A percentile compares a stretch with the other conserved stretches of the same genome.
These are phyloP conservation scores for Clonostachys chloroleuca DNA, from an alignment of 2,329 filamentous ascomycete species.

Conservation along the genomic window DNA sequence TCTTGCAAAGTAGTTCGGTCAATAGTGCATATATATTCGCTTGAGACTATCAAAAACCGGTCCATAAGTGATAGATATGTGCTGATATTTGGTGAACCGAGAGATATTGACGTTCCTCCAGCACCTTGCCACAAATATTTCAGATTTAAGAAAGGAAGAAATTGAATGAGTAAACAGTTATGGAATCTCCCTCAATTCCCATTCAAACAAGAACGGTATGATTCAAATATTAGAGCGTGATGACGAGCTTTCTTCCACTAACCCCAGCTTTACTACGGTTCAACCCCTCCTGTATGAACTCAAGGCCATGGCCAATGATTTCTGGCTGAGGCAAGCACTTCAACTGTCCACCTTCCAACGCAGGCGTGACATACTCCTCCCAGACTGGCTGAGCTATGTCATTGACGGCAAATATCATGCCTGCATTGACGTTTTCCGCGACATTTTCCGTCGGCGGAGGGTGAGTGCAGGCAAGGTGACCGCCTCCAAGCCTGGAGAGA, in stretches of 20 bases:
- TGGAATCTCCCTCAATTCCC: too few relatives aligned
- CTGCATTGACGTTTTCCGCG: constrained; percentile 20
- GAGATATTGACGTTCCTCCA: too few relatives aligned
- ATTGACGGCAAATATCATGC: constrained; percentile 21
- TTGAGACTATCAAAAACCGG: too few relatives aligned
- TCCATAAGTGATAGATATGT: too few relatives aligned
- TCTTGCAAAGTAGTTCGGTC: too few relatives aligned
- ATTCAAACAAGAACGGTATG: too few relatives aligned
- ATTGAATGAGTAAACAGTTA: too few relatives aligned
- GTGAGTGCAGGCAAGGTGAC: constrained; percentile 25
- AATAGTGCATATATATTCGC: too few relatives aligned
- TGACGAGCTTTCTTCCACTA: constrained; percentile 17
- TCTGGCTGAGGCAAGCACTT: constrained; percentile 11
- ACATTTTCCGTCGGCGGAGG: constrained; percentile 19
- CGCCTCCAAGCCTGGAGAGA: constrained; percentile 17
- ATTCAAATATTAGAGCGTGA: constrained; percentile 5
- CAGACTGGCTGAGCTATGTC: constrained; percentile 14
- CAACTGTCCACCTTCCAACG: constrained; percentile 10
- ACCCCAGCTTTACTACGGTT: constrained; percentile 13
- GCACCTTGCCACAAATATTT: too few relatives aligned
- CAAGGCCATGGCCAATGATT: constrained; percentile 15
- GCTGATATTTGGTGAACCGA: too few relatives aligned
- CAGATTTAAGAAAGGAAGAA: too few relatives aligned
- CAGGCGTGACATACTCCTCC: constrained; percentile 13
- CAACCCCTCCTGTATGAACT: constrained; percentile 11